Percentiles rank a stretch among this genome's conserved stretches.
These are phyloP conservation scores for Collybia mongolica DNA, from an alignment of 768 basidiomycete genomes.

Conservation along the genomic window DNA sequence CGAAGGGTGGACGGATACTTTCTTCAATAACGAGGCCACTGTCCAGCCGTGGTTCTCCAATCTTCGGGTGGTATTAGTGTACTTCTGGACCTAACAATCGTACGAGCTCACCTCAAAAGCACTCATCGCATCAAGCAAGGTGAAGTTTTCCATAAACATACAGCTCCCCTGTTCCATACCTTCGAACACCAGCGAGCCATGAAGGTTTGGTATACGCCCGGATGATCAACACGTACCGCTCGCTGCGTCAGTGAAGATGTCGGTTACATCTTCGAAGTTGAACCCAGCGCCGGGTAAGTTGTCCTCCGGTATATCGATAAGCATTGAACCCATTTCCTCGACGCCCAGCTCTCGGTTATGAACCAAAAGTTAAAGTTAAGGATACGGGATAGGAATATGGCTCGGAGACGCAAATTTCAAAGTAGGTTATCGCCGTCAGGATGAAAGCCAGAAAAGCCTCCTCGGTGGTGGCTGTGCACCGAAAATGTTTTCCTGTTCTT, in stretches of 20 bases:
- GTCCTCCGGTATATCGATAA: slow-evolving; percentile 15
- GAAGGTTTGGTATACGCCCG: not conserved
- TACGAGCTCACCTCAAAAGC: slow-evolving; percentile 70
- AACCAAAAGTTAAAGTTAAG: too few relatives aligned
- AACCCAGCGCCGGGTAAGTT: slow-evolving; percentile 54
- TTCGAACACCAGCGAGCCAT: slow-evolving; percentile 8
- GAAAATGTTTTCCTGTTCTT: slow-evolving; percentile 18
- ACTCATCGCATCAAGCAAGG: slow-evolving; percentile 89
- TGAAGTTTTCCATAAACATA: slow-evolving; percentile 67
- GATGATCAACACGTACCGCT: slow-evolving; percentile 43
- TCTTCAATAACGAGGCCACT: slow-evolving; percentile 60
- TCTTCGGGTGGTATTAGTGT: slow-evolving; percentile 43
- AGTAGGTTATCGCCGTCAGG: too few relatives aligned
- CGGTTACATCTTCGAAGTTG: slow-evolving; percentile 63
- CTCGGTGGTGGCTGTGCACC: slow-evolving; percentile 20
- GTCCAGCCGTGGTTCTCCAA: slow-evolving; percentile 88
- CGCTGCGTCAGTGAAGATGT: slow-evolving; percentile 57
- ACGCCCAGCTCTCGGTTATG: too few relatives aligned
- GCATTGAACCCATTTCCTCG: slow-evolving; percentile 10
- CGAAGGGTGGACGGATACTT: slow-evolving; percentile 48
- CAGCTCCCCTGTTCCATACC: slow-evolving; percentile 67
- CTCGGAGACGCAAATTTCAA: not conserved
- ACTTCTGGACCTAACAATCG: not conserved
- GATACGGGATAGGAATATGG: not conserved
- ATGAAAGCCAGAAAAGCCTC: not conserved